These are phyloP conservation scores for Davidsoniella virescens DNA, from an alignment of 2,329 filamentous ascomycete species.

Conservation along the genomic window DNA sequence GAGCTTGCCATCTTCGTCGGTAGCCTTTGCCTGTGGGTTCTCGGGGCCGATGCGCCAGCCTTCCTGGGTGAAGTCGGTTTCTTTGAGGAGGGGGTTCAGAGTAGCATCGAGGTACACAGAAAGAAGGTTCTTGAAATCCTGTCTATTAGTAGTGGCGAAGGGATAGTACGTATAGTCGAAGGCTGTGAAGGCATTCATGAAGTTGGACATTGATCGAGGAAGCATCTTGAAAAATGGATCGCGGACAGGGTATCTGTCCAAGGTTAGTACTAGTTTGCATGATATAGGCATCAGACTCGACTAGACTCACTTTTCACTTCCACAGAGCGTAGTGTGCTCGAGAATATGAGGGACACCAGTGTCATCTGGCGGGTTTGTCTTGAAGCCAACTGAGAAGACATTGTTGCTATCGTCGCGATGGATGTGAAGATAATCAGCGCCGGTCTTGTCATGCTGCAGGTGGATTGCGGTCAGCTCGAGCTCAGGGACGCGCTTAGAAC, in stretches of 20 bases:
- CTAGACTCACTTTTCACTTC: slow-evolving; percentile 62
- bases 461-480: slow-evolving; percentile 82
- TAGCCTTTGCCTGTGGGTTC: slow-evolving; percentile 48
- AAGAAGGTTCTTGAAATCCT: slow-evolving; percentile 92
- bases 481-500: slow-evolving; percentile 85
- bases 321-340: slow-evolving; percentile 92
- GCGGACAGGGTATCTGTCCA: slow-evolving; percentile 70
- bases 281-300: neutral
- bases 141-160: slow-evolving; percentile 88
- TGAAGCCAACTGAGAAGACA: slow-evolving; percentile 98
- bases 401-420: slow-evolving; percentile 94
- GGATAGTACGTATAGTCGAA: slow-evolving; percentile 95
- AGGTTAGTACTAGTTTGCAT: slow-evolving; percentile 16
- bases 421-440: slow-evolving; percentile 89
- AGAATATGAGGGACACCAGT: slow-evolving; percentile 94
- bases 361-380: slow-evolving; percentile 93
- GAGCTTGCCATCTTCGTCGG: slow-evolving; percentile 46
- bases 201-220: slow-evolving; percentile 92
- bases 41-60: slow-evolving; percentile 93
- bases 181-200: slow-evolving; percentile 98
- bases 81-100: slow-evolving; percentile 72
- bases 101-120: slow-evolving; percentile 95
- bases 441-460: slow-evolving; percentile 85
- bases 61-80: slow-evolving; percentile 88
- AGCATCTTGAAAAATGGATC: slow-evolving; percentile 99